Percentiles rank a stretch among this genome's conserved stretches.
Evolutionary conservation across 164 flowering plant species (phyloP).

Genomic region (Tetracentron sinense): DNA sequence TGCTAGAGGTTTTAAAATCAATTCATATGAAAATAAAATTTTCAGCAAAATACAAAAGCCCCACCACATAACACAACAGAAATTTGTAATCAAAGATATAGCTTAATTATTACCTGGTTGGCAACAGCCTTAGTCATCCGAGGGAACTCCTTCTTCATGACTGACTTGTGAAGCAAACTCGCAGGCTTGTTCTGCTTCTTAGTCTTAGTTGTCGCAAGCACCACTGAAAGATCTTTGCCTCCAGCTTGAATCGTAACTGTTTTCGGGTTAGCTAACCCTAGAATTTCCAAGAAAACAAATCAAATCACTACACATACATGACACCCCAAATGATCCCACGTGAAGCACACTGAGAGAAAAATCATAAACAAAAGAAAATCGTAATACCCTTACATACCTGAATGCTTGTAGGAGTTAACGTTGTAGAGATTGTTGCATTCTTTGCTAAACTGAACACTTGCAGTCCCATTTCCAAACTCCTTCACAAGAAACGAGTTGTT

Average conservation of each 20-base stretch:
- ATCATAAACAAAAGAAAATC: not conserved
- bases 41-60: not conserved
- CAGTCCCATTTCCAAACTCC: conserved; percentile 72
- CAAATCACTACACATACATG: not conserved
- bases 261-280: conserved; percentile 76
- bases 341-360: not conserved
- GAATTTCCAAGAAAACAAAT: not conserved
- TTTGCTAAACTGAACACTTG: conserved; percentile 66
- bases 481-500: conserved; percentile 81
- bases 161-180: conserved; percentile 48
- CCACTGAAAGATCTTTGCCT: conserved; percentile 52
- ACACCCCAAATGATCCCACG: not conserved
- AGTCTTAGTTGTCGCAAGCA: conserved; percentile 73
- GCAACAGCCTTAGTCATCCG: conserved; percentile 75
- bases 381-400: conserved; percentile 44
- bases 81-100: not conserved
- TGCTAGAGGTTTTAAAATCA: too few relatives aligned
- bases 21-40: not conserved
- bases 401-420: conserved; percentile 72
- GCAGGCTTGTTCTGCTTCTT: conserved; percentile 81
- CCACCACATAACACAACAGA: not conserved
- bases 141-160: conserved; percentile 72
- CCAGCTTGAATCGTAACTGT: conserved; percentile 68
- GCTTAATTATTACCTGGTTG: conserved; percentile 55
- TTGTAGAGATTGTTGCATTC: conserved; percentile 88